These are phyloP conservation scores for Pseudozyma hubeiensis DNA, from an alignment of 1,284 basidiomycete species.

Conservation along the genomic window DNA sequence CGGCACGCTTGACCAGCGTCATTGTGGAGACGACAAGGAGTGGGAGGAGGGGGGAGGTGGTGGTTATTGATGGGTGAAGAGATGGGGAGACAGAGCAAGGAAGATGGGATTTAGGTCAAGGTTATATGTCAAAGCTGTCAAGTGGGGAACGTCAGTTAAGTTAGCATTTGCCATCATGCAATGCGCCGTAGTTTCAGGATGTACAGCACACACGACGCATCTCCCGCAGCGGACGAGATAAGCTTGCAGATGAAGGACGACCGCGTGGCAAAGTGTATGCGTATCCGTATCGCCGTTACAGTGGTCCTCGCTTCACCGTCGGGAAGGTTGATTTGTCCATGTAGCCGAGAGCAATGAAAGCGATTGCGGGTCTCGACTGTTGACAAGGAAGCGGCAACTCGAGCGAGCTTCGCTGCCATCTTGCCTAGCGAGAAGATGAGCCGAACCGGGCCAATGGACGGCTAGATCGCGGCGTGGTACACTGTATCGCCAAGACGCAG, in stretches of 20 bases:
- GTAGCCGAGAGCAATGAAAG: background rate
- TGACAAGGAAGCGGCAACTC: slow-evolving; percentile 18
- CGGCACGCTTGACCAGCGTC: slow-evolving; percentile 30
- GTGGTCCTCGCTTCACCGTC: background rate
- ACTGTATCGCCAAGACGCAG: background rate
- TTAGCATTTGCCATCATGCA: too few species aligned
- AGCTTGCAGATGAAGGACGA: background rate
- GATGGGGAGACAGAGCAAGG: background rate
- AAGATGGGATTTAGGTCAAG: slow-evolving; percentile 1
- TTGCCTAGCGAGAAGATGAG: background rate
- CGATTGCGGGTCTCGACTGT: background rate
- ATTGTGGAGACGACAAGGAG: slow-evolving; percentile 11
- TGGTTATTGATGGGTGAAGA: background rate
- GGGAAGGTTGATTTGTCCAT: background rate
- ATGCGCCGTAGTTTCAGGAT: too few species aligned
- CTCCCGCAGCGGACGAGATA: background rate
- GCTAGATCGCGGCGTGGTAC: background rate
- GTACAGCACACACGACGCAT: too few species aligned
- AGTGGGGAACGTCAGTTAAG: background rate
- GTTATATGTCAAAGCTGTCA: slow-evolving; percentile 9
- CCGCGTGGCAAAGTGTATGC: slow-evolving; percentile 7
- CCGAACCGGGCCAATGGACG: background rate
- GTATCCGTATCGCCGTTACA: too few species aligned
- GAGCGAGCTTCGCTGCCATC: slow-evolving; percentile 13
- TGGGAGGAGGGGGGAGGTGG: background rate